These are phyloP conservation scores for Glycine tomentella DNA, from an alignment of 306 rosid species.

Conservation along the genomic window DNA sequence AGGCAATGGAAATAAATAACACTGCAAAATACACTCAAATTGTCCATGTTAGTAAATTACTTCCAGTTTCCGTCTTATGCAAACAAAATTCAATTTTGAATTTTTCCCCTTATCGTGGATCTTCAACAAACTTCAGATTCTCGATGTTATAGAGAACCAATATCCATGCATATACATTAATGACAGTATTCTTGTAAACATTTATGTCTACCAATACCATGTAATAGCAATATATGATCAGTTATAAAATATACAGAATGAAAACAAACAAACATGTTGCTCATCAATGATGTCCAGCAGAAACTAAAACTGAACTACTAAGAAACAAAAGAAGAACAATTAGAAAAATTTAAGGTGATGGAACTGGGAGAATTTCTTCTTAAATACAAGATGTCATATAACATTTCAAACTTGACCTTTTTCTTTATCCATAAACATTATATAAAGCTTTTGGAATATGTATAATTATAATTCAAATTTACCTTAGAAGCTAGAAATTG, in stretches of 20 bases:
- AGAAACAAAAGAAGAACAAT: constrained; percentile 16
- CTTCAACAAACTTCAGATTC: too few relatives aligned
- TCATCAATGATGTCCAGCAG: constrained; percentile 2
- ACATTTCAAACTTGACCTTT: constrained; percentile 19
- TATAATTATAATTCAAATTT: constrained; percentile 34
- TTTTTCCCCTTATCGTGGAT: too few relatives aligned
- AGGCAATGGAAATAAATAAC: too few relatives aligned
- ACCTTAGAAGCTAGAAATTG: constrained; percentile 22
- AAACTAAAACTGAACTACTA: neutral
- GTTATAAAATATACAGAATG: constrained; percentile 24
- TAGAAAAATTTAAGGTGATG: neutral
- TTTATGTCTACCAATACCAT: neutral
- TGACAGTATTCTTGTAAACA: too few relatives aligned
- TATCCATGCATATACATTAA: too few relatives aligned
- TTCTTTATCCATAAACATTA: constrained; percentile 4
- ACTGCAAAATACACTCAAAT: too few relatives aligned
- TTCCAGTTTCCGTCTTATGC: too few relatives aligned
- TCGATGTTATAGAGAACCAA: too few relatives aligned
- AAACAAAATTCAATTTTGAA: too few relatives aligned
- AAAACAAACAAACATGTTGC: neutral
- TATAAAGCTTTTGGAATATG: constrained; percentile 2
- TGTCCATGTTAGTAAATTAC: too few relatives aligned
- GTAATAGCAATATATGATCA: constrained; percentile 20
- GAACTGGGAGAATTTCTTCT: neutral
- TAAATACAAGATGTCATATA: constrained; percentile 15